Conservation (phyloP, 116 monocot species). For the Zostera marina region DNA sequence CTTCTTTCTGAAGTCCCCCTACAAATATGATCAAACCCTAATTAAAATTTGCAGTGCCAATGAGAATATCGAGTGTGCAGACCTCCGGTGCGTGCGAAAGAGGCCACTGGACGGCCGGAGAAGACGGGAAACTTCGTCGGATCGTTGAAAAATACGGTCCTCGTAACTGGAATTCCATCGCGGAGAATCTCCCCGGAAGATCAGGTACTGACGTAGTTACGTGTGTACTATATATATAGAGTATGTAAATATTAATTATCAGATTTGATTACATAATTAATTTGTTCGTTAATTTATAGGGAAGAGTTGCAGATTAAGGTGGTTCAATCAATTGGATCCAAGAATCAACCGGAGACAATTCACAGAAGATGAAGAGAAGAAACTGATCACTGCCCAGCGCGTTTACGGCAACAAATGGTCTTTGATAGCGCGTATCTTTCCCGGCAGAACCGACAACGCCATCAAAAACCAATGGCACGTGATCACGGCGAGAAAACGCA, state of each 20-base stretch:
- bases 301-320: constrained; percentile 4
- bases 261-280: too few species aligned
- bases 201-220: not conserved
- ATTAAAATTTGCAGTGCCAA: too few species aligned
- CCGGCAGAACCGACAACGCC: constrained; percentile 2
- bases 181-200: not conserved
- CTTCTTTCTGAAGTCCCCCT: too few species aligned
- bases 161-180: not conserved
- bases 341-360: constrained; percentile 1
- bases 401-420: constrained; percentile 2
- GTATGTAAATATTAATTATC: too few species aligned
- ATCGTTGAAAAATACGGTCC: not conserved
- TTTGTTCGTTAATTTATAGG: not conserved
- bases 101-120: not conserved
- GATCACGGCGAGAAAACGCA: constrained; percentile 1
- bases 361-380: constrained; percentile 1
- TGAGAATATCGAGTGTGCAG: too few species aligned
- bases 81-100: not conserved
- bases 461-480: constrained; percentile 5
- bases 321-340: constrained; percentile 4
- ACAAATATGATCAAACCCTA: too few species aligned
- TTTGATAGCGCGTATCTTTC: constrained; percentile 2
- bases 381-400: not conserved
- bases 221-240: not conserved
- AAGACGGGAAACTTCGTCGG: not conserved